Evolutionary conservation across 306 rosid genomes (phyloP).

Genomic region (Vicia villosa): DNA sequence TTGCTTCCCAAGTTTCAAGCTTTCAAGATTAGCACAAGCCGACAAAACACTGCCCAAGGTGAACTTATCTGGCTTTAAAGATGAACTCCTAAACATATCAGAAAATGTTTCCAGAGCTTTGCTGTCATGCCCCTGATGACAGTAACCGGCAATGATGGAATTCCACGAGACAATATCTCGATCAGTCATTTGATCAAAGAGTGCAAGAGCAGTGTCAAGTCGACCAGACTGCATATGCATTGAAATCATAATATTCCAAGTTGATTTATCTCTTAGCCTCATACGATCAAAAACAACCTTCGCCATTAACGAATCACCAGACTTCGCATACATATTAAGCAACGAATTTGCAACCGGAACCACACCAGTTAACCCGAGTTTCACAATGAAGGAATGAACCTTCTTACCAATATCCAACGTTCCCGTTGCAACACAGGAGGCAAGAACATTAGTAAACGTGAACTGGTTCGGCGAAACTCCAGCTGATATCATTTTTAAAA

Average conservation of each 20-base stretch:
- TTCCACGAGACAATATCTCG: conserved; percentile 76
- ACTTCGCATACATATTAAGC: conserved; percentile 89
- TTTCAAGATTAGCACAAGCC: conserved; percentile 75
- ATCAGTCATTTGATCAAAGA: conserved; percentile 65
- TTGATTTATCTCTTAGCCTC: conserved; percentile 58
- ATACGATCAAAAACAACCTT: conserved; percentile 66
- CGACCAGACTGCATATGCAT: conserved; percentile 66
- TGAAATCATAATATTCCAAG: conserved; percentile 77
- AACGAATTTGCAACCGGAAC: conserved; percentile 69
- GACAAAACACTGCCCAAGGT: conserved; percentile 78
- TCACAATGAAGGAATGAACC: conserved; percentile 67
- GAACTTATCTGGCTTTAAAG: conserved; percentile 70
- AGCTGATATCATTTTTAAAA: conserved; percentile 57
- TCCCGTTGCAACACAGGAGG: conserved; percentile 64
- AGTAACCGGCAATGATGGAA: conserved; percentile 68
- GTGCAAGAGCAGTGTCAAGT: conserved; percentile 61
- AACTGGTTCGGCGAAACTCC: conserved; percentile 58
- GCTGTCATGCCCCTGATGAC: conserved; percentile 54
- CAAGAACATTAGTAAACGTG: conserved; percentile 71
- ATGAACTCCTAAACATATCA: conserved; percentile 54
- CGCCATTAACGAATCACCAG: conserved; percentile 63
- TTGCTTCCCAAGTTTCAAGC: conserved; percentile 71
- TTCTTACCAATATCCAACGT: conserved; percentile 65
- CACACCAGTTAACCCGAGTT: conserved; percentile 59
- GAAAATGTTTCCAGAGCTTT: conserved; percentile 67